phyloP scores from a whole-genome alignment of 352 stramenopile species.

The Phytophthora ramorum region DNA sequence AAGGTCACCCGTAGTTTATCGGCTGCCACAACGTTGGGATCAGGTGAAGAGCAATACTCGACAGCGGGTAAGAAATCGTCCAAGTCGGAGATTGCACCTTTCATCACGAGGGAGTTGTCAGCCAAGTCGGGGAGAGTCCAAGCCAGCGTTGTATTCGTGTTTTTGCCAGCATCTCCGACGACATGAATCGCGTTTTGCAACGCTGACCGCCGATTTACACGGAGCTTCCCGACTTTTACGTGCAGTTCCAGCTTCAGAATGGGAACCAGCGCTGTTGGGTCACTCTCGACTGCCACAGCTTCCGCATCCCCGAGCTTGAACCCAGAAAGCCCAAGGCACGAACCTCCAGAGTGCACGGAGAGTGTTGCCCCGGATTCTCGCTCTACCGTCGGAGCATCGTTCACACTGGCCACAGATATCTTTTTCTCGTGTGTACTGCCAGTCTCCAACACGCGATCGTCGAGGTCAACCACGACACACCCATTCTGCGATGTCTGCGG shows the following conservation, averaged over 20 bases:
- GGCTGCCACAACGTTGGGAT: not conserved
- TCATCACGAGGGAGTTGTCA: slow-evolving; percentile 13
- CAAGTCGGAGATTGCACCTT: slow-evolving; percentile 29
- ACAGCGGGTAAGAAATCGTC: slow-evolving; percentile 23
- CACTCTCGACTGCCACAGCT: slow-evolving; percentile 15
- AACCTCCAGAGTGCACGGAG: slow-evolving; percentile 7
- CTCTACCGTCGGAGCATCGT: slow-evolving; percentile 27
- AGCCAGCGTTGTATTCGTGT: slow-evolving; percentile 6
- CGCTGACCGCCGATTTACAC: slow-evolving; percentile 16
- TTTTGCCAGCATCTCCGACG: slow-evolving; percentile 3
- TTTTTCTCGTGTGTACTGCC: slow-evolving; percentile 24
- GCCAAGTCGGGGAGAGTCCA: slow-evolving; percentile 22
- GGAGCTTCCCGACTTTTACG: slow-evolving; percentile 10
- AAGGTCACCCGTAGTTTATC: slow-evolving; percentile 23
- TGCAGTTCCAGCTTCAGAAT: slow-evolving; percentile 22
- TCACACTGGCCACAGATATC: slow-evolving; percentile 28
- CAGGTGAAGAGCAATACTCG: slow-evolving; percentile 34
- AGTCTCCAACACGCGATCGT: not conserved
- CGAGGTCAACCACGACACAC: slow-evolving; percentile 11
- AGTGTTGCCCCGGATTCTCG: not conserved
- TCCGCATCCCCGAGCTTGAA: slow-evolving; percentile 29
- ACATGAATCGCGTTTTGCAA: slow-evolving; percentile 16
- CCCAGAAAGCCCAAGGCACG: slow-evolving; percentile 15
- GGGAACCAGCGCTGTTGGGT: slow-evolving; percentile 8
- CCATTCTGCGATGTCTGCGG: not conserved